Conservation (phyloP, 2,329 filamentous ascomycete genomes). For the Coniochaeta sp. region DNA sequence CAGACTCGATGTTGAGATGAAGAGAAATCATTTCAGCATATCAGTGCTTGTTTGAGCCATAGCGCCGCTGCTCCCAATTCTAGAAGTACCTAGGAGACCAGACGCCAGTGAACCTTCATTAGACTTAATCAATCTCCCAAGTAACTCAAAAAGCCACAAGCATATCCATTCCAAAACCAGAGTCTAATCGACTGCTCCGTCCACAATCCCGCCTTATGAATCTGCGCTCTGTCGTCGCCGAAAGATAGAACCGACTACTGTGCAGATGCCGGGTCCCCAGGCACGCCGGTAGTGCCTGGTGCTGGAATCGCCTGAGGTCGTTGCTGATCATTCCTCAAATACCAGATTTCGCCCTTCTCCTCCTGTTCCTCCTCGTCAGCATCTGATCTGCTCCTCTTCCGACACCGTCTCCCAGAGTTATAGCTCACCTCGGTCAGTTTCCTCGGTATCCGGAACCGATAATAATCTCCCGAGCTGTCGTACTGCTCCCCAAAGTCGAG, state of each 20-base stretch:
- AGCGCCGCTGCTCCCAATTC: too few relatives aligned
- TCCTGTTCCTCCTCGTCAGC: background rate
- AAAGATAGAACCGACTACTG: background rate
- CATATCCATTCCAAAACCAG: too few relatives aligned
- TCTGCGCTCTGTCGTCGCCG: too few relatives aligned
- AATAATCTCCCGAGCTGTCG: background rate
- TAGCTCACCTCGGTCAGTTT: background rate
- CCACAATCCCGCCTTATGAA: too few relatives aligned
- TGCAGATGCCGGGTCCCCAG: background rate
- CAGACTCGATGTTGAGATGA: too few relatives aligned
- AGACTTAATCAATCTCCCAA: too few relatives aligned
- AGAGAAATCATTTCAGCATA: too few relatives aligned
- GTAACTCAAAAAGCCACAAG: too few relatives aligned
- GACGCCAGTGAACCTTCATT: too few relatives aligned
- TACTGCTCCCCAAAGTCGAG: background rate
- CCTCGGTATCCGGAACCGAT: background rate
- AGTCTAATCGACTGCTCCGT: too few relatives aligned
- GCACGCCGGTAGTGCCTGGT: background rate
- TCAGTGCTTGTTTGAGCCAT: too few relatives aligned
- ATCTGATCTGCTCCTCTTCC: background rate
- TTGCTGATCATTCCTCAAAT: background rate
- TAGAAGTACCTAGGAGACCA: too few relatives aligned
- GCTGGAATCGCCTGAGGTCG: background rate
- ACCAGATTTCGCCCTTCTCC: background rate
- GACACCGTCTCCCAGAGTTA: background rate